Conservation (phyloP, 129 eudicot genomes). For the Kitagawia praeruptora region DNA sequence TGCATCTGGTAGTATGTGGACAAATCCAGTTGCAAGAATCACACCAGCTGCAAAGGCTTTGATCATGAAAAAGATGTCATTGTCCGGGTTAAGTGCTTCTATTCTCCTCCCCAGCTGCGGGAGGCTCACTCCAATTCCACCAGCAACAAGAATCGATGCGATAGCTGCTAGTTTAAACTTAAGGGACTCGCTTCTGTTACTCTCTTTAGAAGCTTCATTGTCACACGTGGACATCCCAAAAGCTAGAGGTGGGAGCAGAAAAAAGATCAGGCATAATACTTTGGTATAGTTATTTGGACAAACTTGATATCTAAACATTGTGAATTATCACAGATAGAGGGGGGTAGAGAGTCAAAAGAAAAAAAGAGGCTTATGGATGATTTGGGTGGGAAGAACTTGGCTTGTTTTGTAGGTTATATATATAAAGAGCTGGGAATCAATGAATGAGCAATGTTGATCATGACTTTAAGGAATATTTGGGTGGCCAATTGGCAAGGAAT, state of each 20-base stretch:
- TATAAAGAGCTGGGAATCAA: not conserved
- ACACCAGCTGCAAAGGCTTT: slow-evolving; percentile 91
- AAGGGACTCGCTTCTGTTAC: slow-evolving; percentile 21
- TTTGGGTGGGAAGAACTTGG: not conserved
- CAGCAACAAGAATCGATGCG: slow-evolving; percentile 49
- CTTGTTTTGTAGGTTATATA: slow-evolving; percentile 1
- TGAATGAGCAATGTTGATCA: not conserved
- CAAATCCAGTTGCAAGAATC: slow-evolving; percentile 62
- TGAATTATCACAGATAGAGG: not conserved
- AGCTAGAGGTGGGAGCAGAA: slow-evolving; percentile 23
- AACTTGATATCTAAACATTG: slow-evolving; percentile 12
- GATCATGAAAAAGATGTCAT: slow-evolving; percentile 58
- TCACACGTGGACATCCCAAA: slow-evolving; percentile 30
- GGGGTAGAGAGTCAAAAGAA: not conserved
- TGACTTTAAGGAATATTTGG: not conserved
- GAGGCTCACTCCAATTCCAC: slow-evolving; percentile 58
- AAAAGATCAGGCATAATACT: slow-evolving; percentile 17
- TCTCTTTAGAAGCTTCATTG: not conserved
- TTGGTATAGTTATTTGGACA: not conserved
- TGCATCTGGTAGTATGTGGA: slow-evolving; percentile 71
- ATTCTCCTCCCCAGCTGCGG: slow-evolving; percentile 48
- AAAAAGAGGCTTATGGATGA: not conserved
- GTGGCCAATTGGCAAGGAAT: slow-evolving; percentile 13
- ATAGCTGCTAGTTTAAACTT: slow-evolving; percentile 46
- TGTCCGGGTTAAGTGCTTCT: slow-evolving; percentile 40